phyloP scores from a whole-genome alignment of 1,284 basidiomycete genomes.

The Tilletiopsis washingtonensis region DNA sequence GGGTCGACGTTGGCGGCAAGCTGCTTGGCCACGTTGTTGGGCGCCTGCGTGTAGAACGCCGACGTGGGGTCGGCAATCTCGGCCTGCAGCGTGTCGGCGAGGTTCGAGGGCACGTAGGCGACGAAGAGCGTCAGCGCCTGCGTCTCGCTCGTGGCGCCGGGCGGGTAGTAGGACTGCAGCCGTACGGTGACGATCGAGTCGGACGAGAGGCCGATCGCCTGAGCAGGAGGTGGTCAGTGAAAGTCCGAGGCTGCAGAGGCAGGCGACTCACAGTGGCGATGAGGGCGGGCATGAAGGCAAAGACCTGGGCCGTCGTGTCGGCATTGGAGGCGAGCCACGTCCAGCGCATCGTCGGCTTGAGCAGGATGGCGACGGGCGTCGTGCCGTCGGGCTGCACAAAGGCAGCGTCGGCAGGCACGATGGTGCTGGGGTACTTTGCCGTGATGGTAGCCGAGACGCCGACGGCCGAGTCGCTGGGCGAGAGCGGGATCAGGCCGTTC shows the following conservation, averaged over 20 bases:
- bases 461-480: neutral
- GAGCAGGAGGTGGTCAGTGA: neutral
- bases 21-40: slow-evolving; percentile 23
- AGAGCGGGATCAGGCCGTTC: neutral
- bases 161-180: slow-evolving; percentile 17
- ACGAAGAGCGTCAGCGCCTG: slow-evolving; percentile 30
- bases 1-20: slow-evolving; percentile 36
- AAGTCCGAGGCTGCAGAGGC: neutral
- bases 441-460: neutral
- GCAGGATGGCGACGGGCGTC: slow-evolving; percentile 28
- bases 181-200: slow-evolving; percentile 27
- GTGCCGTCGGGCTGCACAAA: slow-evolving; percentile 19
- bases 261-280: slow-evolving; percentile 13
- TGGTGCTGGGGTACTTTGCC: slow-evolving; percentile 16
- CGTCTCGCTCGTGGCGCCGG: neutral
- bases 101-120: slow-evolving; percentile 27
- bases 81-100: slow-evolving; percentile 15
- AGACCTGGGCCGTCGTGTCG: slow-evolving; percentile 41
- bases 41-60: slow-evolving; percentile 28
- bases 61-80: slow-evolving; percentile 19
- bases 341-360: slow-evolving; percentile 36
- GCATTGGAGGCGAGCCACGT: slow-evolving; percentile 33
- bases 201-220: slow-evolving; percentile 9
- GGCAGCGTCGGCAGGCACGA: slow-evolving; percentile 20
- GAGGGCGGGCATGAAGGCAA: slow-evolving; percentile 41